Base-by-base conservation (phyloP, 176 grass and related monocot genomes). In the Dendrocalamus sinicus region DNA sequence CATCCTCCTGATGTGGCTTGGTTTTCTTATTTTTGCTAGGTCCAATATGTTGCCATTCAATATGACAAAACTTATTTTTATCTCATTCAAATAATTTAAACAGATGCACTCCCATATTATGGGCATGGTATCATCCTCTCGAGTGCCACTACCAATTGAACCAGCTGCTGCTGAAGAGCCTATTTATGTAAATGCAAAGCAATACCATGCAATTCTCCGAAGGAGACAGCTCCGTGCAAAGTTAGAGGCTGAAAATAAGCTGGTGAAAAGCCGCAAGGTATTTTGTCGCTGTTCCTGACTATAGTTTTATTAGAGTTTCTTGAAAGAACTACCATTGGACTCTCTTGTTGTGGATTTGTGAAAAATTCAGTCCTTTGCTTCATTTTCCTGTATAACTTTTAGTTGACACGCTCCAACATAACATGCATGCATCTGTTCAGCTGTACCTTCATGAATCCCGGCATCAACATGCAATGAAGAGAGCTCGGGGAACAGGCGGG, bases 161-260 rank as follows among this genome's bases (percentile, higher is more conserved):
- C 79, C 92, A 9, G 90, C 97, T 32, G 84, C 97, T 1, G 92
- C 92, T 0, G 94, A 99, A 86, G 92, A 96, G 84, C 97, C 94
- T 7, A 94, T 99, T 62, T 99, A 96, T 84, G 97, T 99, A 9
- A 99, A 99, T 46, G 92, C 87, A 54, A 99, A 99, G 88, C 97
- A 96, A 46, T 99, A 96, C 58, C 87, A 91, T 65, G 97, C 94
- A 35, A 99, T 99, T 72, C 94, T 99, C 30, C 88, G 97, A 80
- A 96, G 97, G 89, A 86, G 94, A 70, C 90, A 94, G 85, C 89
- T 92, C 9, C 93, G 97, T 60, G 94, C 97, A 40, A 96, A 94
- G 55, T 64, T 94, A 48, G 97, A 99, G 94, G 97, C 97, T 88
- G 83, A 96, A 90, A 96, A 96, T 78, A 99, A 94, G 87, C 82